Percentiles rank a stretch among this genome's conserved stretches.
These are phyloP conservation scores for Agroathelia rolfsii DNA, from an alignment of 1,284 basidiomycete species.

Conservation along the genomic window DNA sequence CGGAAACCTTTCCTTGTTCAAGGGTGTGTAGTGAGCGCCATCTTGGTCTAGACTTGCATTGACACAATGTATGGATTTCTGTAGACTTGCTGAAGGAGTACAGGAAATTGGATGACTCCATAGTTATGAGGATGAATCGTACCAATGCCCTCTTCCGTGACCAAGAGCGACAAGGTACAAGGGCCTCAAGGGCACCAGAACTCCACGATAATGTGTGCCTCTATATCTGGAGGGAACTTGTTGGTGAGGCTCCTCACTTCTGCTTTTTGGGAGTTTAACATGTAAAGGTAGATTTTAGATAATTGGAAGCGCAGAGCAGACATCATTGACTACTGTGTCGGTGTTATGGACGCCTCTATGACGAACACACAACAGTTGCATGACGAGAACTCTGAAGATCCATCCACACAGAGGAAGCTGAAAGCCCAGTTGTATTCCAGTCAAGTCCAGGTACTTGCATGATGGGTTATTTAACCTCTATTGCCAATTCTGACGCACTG, in stretches of 20 bases:
- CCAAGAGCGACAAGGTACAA: slow-evolving; percentile 37
- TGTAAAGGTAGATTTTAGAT: slow-evolving; percentile 29
- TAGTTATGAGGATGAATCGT: slow-evolving; percentile 78
- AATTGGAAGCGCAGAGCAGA: slow-evolving; percentile 79
- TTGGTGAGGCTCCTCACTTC: slow-evolving; percentile 43
- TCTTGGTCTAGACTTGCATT: slow-evolving; percentile 9
- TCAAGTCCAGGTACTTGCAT: slow-evolving; percentile 58
- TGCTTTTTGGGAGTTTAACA: slow-evolving; percentile 9
- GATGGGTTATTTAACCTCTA: slow-evolving; percentile 12
- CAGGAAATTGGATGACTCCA: slow-evolving; percentile 73
- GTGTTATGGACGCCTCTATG: slow-evolving; percentile 59
- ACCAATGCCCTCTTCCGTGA: slow-evolving; percentile 75
- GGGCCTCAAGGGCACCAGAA: slow-evolving; percentile 31
- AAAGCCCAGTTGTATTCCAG: slow-evolving; percentile 56
- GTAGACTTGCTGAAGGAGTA: slow-evolving; percentile 81
- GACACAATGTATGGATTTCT: slow-evolving; percentile 9
- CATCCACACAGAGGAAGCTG: slow-evolving; percentile 34
- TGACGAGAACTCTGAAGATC: slow-evolving; percentile 32
- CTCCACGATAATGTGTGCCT: slow-evolving; percentile 69
- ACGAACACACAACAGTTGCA: slow-evolving; percentile 46
- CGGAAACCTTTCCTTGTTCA: slow-evolving; percentile 73
- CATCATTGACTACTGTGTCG: slow-evolving; percentile 71
- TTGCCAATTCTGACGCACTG: slow-evolving; percentile 1
- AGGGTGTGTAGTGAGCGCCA: slow-evolving; percentile 40
- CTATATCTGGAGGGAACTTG: slow-evolving; percentile 74